These are phyloP conservation scores for Nakazawaea holstii DNA, from an alignment of 805 yeast genomes.

Conservation along the genomic window DNA sequence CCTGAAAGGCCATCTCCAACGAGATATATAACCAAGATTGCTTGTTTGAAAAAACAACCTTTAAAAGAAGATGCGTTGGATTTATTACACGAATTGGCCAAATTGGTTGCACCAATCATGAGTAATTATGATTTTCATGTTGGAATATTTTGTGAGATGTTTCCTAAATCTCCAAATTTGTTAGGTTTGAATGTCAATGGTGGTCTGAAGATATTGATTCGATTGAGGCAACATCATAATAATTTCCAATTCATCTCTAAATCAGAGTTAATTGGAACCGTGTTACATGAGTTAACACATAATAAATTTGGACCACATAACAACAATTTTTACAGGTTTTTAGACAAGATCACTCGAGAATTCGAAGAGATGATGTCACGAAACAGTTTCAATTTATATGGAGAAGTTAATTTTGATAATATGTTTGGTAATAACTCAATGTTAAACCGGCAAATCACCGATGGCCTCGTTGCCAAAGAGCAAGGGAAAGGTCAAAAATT, in stretches of 20 bases:
- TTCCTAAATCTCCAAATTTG: slow-evolving; percentile 58
- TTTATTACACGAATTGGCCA: slow-evolving; percentile 63
- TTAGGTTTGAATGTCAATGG: slow-evolving; percentile 79
- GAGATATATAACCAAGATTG: slow-evolving; percentile 25
- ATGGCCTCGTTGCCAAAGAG: slow-evolving; percentile 7
- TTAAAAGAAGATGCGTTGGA: slow-evolving; percentile 46
- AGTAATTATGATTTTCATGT: slow-evolving; percentile 61
- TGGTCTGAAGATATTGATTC: slow-evolving; percentile 66
- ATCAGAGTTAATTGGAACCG: slow-evolving; percentile 67
- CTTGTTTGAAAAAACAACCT: slow-evolving; percentile 41
- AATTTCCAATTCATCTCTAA: slow-evolving; percentile 52
- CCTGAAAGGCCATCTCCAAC: slow-evolving; percentile 26
- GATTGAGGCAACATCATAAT: slow-evolving; percentile 60
- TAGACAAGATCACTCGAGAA: slow-evolving; percentile 56
- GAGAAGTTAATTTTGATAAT: slow-evolving; percentile 44
- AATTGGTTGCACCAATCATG: slow-evolving; percentile 74
- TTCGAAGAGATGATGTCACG: slow-evolving; percentile 37
- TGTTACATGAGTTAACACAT: slow-evolving; percentile 86
- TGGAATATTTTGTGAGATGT: slow-evolving; percentile 70
- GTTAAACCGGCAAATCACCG: slow-evolving; percentile 13
- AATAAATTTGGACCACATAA: slow-evolving; percentile 80
- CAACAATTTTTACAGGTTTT: slow-evolving; percentile 53
- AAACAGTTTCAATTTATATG: slow-evolving; percentile 38
- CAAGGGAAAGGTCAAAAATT: slow-evolving; percentile 32
- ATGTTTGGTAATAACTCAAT: slow-evolving; percentile 33